Conservation (phyloP, 2,329 filamentous ascomycete genomes). For the Geosmithia flava region DNA sequence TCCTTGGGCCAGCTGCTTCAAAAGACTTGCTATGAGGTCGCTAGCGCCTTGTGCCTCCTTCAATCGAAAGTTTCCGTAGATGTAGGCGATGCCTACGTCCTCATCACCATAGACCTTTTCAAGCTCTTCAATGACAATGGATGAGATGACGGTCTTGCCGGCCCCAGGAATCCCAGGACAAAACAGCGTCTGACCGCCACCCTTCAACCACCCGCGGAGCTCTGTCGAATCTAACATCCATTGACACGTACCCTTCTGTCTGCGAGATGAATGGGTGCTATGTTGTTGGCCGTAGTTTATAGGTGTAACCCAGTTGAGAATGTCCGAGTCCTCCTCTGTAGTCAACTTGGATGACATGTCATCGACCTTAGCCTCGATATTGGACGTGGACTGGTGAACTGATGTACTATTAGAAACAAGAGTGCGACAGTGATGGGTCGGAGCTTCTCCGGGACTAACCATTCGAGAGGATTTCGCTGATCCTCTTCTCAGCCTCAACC, state of each 20-base stretch:
- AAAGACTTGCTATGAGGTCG: slow-evolving; percentile 5
- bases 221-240: background rate
- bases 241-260: background rate
- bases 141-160: slow-evolving; percentile 22
- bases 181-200: slow-evolving; percentile 11
- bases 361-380: background rate
- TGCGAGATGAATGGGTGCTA: slow-evolving; percentile 11
- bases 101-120: slow-evolving; percentile 4
- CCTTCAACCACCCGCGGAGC: background rate
- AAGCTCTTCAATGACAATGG: slow-evolving; percentile 7
- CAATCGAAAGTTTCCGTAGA: slow-evolving; percentile 17
- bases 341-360: background rate
- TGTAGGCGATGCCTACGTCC: slow-evolving; percentile 12
- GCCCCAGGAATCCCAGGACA: slow-evolving; percentile 31
- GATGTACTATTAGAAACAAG: background rate
- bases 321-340: background rate
- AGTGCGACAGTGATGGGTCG: background rate
- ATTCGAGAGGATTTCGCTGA: background rate
- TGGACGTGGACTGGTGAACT: background rate
- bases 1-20: too few relatives aligned
- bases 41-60: slow-evolving; percentile 11
- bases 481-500: slow-evolving; percentile 1
- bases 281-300: slow-evolving; percentile 22
- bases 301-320: slow-evolving; percentile 23
- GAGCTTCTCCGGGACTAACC: background rate